Evolutionary conservation across 345 rosid species (phyloP).

Genomic region (Arabis hirsuta): DNA sequence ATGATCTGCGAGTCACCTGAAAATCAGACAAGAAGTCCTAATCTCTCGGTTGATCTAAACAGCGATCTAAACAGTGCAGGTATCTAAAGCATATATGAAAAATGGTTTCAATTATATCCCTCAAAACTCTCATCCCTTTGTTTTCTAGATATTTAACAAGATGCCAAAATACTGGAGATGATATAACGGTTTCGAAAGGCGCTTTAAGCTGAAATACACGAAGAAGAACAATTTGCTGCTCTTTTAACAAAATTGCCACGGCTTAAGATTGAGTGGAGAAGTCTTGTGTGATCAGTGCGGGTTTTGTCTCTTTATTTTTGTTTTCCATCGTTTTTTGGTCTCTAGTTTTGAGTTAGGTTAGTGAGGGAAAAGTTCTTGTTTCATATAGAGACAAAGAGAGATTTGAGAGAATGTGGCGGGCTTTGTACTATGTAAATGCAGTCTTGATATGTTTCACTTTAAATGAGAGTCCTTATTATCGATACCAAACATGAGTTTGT

Average conservation of each 20-base stretch:
- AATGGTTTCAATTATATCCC: conserved; percentile 5
- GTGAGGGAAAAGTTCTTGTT: conserved; percentile 20
- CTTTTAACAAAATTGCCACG: conserved; percentile 19
- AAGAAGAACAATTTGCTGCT: background rate
- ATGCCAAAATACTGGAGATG: conserved; percentile 9
- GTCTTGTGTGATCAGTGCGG: conserved; percentile 24
- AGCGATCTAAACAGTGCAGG: conserved; percentile 67
- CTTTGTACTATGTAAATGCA: conserved; percentile 25
- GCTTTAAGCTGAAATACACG: conserved; percentile 15
- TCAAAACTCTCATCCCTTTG: background rate
- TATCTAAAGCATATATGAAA: conserved; percentile 13
- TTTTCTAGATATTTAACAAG: conserved; percentile 32
- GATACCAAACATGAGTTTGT: conserved; percentile 8
- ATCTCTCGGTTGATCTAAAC: conserved; percentile 64
- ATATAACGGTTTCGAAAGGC: conserved; percentile 5
- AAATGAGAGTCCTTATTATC: conserved; percentile 12
- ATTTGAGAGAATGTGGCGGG: conserved; percentile 26
- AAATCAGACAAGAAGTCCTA: conserved; percentile 48
- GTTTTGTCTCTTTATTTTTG: conserved; percentile 14
- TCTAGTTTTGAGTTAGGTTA: conserved; percentile 42
- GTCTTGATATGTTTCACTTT: background rate
- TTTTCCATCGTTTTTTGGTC: conserved; percentile 22
- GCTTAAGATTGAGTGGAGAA: conserved; percentile 20
- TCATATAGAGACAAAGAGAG: conserved; percentile 10
- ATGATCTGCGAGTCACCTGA: conserved; percentile 46